Evolutionary conservation across 306 rosid genomes (phyloP).

Genomic region (Trifolium fragiferum): DNA sequence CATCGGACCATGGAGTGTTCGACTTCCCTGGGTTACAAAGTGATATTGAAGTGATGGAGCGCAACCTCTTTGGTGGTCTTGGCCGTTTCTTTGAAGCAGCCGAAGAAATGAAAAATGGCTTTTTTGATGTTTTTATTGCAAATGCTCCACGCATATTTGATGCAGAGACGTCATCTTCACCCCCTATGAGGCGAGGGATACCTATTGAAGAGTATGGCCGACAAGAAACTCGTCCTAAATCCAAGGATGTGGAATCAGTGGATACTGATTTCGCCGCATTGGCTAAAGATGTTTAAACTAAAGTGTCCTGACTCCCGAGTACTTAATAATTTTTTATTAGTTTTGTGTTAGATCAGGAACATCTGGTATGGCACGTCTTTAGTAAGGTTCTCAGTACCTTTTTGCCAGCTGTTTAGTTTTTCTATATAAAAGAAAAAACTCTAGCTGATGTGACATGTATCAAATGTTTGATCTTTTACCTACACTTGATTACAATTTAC

Average conservation of each 20-base stretch:
- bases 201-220: slow-evolving; percentile 57
- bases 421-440: not conserved
- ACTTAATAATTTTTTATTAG: not conserved
- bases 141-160: slow-evolving; percentile 52
- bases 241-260: slow-evolving; percentile 44
- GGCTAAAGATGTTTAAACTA: slow-evolving; percentile 72
- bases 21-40: slow-evolving; percentile 74
- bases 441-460: slow-evolving; percentile 6
- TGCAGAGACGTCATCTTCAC: slow-evolving; percentile 55
- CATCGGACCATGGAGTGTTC: slow-evolving; percentile 54
- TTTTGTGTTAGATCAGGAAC: not conserved
- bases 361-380: slow-evolving; percentile 14
- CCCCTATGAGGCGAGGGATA: slow-evolving; percentile 55
- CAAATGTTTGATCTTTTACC: not conserved
- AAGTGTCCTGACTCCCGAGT: not conserved
- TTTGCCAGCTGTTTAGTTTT: not conserved
- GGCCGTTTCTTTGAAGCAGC: slow-evolving; percentile 70
- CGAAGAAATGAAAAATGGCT: slow-evolving; percentile 70
- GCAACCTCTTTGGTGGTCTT: slow-evolving; percentile 58
- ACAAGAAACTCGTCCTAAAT: slow-evolving; percentile 48
- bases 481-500: not conserved
- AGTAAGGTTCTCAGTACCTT: slow-evolving; percentile 17
- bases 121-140: slow-evolving; percentile 53
- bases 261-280: slow-evolving; percentile 60
- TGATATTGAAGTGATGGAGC: slow-evolving; percentile 71